phyloP scores from a whole-genome alignment of 78 protist genomes.

The Guillardia theta region DNA sequence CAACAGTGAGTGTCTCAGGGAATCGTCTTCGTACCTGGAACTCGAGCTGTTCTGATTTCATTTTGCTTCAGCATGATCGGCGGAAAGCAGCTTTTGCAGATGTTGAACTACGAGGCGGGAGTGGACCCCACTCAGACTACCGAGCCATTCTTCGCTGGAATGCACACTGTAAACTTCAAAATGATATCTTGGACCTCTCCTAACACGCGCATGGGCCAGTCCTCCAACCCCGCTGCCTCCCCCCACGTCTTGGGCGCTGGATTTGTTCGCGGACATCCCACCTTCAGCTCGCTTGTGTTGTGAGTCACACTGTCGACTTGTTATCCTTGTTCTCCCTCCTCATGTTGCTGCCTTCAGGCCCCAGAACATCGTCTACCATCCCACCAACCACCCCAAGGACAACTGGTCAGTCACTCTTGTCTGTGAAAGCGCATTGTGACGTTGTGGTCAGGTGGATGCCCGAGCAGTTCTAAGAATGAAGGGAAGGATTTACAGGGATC shows the following conservation, averaged over 20 bases:
- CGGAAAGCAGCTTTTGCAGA: no score
- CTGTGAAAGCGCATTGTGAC: neutral
- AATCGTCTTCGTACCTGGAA: no score
- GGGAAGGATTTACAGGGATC: no score
- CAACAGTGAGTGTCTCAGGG: no score
- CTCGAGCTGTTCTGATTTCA: no score
- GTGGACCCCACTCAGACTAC: neutral
- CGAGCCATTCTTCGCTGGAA: conserved; percentile 24
- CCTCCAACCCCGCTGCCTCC: conserved; percentile 35
- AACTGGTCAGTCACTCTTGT: neutral
- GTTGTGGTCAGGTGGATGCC: neutral
- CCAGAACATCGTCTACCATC: neutral
- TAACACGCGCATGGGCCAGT: neutral
- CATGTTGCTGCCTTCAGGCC: neutral
- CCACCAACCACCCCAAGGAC: conserved; percentile 35
- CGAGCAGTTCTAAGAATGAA: neutral
- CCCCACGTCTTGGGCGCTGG: neutral
- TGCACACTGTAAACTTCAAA: neutral
- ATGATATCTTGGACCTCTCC: neutral
- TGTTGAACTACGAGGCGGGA: conserved; percentile 6
- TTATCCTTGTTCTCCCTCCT: neutral
- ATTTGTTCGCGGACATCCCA: neutral
- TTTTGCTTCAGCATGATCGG: no score
- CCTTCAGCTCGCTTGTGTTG: neutral
- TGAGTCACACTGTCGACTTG: neutral